Evolutionary conservation across 495 filamentous ascomycete genomes (phyloP).

Genomic region (Tuber borchii): DNA sequence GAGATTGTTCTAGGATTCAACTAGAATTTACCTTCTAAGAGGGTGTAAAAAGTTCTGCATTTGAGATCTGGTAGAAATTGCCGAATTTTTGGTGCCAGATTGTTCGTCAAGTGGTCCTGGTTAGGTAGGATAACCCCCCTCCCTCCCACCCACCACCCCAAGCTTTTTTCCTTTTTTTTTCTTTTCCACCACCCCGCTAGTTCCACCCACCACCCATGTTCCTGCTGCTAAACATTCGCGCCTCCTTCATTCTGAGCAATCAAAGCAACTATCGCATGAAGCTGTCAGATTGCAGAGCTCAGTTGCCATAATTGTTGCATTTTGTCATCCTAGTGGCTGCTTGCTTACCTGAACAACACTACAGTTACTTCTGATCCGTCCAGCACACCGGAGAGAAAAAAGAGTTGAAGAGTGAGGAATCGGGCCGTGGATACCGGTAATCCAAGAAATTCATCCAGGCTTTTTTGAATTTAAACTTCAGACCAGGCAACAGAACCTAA

Average conservation of each 20-base stretch:
- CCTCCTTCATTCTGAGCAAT: conserved; percentile 2
- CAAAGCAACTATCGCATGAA: conserved; percentile 6
- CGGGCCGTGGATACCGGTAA: neutral
- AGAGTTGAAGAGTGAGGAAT: neutral
- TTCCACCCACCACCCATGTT: neutral
- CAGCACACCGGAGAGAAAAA: neutral
- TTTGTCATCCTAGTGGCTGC: neutral
- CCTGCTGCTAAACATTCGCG: neutral
- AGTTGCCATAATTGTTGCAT: conserved; percentile 1
- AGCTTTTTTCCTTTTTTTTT: neutral
- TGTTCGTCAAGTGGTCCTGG: neutral
- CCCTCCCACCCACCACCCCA: neutral
- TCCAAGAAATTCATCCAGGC: neutral
- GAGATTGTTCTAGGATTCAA: neutral
- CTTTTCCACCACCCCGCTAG: neutral
- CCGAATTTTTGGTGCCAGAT: neutral
- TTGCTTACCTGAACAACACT: neutral
- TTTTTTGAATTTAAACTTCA: conserved; percentile 3
- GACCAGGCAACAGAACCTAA: neutral
- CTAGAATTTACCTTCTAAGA: neutral
- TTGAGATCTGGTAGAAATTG: neutral
- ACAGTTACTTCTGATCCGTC: neutral
- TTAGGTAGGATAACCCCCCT: neutral
- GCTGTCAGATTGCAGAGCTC: conserved; percentile 1
- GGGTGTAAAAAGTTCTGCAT: neutral